phyloP scores from a whole-genome alignment of 2,329 filamentous ascomycete species.

The Colletotrichum orbiculare region DNA sequence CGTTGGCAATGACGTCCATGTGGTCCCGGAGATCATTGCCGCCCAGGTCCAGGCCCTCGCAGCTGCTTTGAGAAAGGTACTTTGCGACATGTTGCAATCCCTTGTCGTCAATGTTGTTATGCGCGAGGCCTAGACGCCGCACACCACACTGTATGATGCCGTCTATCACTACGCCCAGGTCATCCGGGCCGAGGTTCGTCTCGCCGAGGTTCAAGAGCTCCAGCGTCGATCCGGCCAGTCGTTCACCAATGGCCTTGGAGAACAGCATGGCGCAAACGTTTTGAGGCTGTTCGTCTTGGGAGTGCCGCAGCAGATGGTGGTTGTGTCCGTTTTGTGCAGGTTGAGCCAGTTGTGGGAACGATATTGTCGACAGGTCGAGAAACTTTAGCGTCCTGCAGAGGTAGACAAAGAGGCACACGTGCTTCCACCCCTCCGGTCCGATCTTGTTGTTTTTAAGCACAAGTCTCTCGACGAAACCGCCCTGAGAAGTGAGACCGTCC shows the following conservation, averaged over 20 bases:
- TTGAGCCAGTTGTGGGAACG: conserved; percentile 67
- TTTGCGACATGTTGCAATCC: conserved; percentile 80
- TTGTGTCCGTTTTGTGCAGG: conserved; percentile 39
- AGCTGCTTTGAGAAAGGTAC: conserved; percentile 80
- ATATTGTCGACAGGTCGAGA: conserved; percentile 86
- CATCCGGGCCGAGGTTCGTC: conserved; percentile 76
- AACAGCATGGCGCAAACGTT: conserved; percentile 64
- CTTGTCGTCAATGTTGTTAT: conserved; percentile 80
- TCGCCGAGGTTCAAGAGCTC: conserved; percentile 87
- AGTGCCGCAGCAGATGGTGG: conserved; percentile 45
- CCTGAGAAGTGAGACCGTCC: conserved; percentile 58
- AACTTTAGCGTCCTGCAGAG: conserved; percentile 88
- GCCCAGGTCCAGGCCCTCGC: conserved; percentile 89
- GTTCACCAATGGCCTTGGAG: conserved; percentile 79
- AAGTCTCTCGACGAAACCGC: conserved; percentile 86
- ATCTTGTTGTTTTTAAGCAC: conserved; percentile 94
- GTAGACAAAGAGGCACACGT: conserved; percentile 89
- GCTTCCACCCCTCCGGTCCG: conserved; percentile 87
- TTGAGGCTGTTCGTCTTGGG: conserved; percentile 40
- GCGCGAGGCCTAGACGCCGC: conserved; percentile 82
- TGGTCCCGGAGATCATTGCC: conserved; percentile 78
- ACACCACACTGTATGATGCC: conserved; percentile 83
- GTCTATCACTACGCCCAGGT: conserved; percentile 82
- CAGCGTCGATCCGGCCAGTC: conserved; percentile 79
- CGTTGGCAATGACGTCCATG: conserved; percentile 63